These are phyloP conservation scores for Coniosporium apollinis DNA, from an alignment of 495 filamentous ascomycete genomes.

Conservation along the genomic window DNA sequence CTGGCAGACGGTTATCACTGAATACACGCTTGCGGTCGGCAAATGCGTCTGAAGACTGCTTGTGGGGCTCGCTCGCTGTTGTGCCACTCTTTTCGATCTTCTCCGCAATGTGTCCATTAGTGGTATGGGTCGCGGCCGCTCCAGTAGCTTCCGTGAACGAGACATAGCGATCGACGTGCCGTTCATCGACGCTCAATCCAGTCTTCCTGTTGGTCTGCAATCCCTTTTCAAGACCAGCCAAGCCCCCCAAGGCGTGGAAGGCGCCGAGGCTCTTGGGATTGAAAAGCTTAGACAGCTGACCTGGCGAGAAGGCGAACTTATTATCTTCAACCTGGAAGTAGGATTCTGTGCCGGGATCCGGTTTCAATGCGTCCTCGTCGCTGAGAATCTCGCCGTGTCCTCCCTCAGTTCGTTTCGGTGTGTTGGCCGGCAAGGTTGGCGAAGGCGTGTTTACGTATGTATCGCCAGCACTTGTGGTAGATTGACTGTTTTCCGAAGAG, in stretches of 20 bases:
- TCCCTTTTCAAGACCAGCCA: constrained; percentile 60
- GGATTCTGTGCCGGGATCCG: constrained; percentile 51
- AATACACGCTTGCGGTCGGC: constrained; percentile 52
- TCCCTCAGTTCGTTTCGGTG: constrained; percentile 7
- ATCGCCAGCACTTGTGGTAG: constrained; percentile 33
- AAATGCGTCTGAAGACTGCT: constrained; percentile 26
- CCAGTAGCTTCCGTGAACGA: constrained; percentile 48
- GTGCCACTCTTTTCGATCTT: constrained; percentile 12
- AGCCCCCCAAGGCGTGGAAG: constrained; percentile 62
- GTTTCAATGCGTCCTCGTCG: constrained; percentile 44
- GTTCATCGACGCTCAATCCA: constrained; percentile 66
- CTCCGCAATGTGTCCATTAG: constrained; percentile 1
- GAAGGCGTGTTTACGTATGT: constrained; percentile 19
- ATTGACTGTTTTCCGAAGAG: constrained; percentile 29
- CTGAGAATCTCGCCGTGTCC: constrained; percentile 17
- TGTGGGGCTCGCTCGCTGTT: constrained; percentile 13
- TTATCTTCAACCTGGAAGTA: constrained; percentile 65
- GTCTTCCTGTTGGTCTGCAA: constrained; percentile 47
- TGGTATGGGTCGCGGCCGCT: background rate
- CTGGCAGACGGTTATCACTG: constrained; percentile 51
- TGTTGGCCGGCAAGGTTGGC: constrained; percentile 25
- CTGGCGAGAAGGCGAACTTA: constrained; percentile 66
- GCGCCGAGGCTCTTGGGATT: constrained; percentile 70
- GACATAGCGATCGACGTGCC: constrained; percentile 41
- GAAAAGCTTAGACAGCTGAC: constrained; percentile 59